Base-by-base conservation (phyloP, 2,329 filamentous ascomycete species). In the Stagonosporopsis tanaceti region DNA sequence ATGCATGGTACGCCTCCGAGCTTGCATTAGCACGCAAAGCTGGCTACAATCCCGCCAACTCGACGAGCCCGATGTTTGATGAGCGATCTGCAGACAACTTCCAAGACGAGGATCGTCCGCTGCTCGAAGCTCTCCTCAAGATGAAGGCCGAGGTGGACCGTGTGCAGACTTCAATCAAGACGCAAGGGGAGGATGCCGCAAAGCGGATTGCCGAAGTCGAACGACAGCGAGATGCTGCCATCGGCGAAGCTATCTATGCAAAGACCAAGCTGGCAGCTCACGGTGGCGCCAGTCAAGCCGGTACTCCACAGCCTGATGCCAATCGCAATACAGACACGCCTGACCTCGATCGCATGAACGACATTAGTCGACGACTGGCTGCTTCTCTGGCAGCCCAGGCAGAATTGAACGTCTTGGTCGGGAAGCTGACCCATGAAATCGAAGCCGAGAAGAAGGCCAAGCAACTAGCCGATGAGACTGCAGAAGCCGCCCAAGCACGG, bases 1-100 rank as follows among this genome's bases (percentile, higher is more conserved):
- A 97, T 77, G 94, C 94, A 0, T 99, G 95, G 95, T 97, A 96
- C 76, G 92, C 93, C 7, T 97, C 94, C 0, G 95, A 99, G 77
- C 82, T 99, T 42, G 92, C 96, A 56, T 81, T 99, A 62, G 96
- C 95, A 6, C 88, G 91, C 47, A 97, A 97, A 77, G 87, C 92
- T 38, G 95, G 95, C 5, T 99, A 98, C 70, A 84, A 87, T 6
- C 85, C 91, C 15, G 92, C 86, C 61, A 81, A 87, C 2, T 87
- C 88, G 1, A 84, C 87, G 25, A 91, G 86, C 69, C 88, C 92
- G 14, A 83, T 87, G 0, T 81, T 97, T 24, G 94, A 98, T 62
- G 88, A 90, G 64, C 87, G 90, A 59, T 84, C 85, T 0, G 84
- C 89, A 2, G 92, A 96, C 65, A 88, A 88, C 0, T 93, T 99